These are phyloP conservation scores for Plantago elongata DNA, from an alignment of 257 asterid genomes.

Conservation along the genomic window DNA sequence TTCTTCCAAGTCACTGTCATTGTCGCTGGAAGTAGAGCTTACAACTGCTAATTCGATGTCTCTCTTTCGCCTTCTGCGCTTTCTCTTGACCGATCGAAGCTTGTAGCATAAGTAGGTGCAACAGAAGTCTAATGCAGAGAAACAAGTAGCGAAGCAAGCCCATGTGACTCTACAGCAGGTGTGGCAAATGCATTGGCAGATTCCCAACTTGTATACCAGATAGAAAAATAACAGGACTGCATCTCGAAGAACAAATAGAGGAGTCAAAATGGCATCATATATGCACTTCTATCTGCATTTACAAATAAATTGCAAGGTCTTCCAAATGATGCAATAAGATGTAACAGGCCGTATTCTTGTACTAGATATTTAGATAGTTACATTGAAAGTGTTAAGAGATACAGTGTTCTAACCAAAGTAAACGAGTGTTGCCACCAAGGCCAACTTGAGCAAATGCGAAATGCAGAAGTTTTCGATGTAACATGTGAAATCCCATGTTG, in stretches of 20 bases:
- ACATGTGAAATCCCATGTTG: constrained; percentile 56
- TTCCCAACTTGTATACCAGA: constrained; percentile 64
- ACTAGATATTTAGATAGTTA: neutral
- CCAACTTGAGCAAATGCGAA: constrained; percentile 4
- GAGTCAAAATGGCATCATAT: too few species aligned
- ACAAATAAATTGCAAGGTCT: too few species aligned
- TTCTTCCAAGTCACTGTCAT: constrained; percentile 26
- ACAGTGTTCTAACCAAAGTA: neutral
- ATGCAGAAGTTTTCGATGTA: constrained; percentile 1
- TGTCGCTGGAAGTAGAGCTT: constrained; percentile 26
- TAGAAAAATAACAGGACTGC: constrained; percentile 75
- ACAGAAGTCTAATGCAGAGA: constrained; percentile 44
- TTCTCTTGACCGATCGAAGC: constrained; percentile 37
- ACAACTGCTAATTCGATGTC: constrained; percentile 31
- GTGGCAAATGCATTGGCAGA: constrained; percentile 62
- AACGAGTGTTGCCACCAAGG: neutral
- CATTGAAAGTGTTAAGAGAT: neutral
- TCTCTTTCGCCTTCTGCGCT: constrained; percentile 24
- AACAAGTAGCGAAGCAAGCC: constrained; percentile 47
- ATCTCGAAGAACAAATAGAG: neutral
- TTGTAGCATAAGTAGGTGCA: constrained; percentile 52
- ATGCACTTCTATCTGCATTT: too few species aligned
- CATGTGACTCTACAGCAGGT: constrained; percentile 37
- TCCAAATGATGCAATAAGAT: too few species aligned
- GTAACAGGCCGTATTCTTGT: neutral